Base-by-base conservation (phyloP, 345 rosid genomes). In the Sisymbrium irio region DNA sequence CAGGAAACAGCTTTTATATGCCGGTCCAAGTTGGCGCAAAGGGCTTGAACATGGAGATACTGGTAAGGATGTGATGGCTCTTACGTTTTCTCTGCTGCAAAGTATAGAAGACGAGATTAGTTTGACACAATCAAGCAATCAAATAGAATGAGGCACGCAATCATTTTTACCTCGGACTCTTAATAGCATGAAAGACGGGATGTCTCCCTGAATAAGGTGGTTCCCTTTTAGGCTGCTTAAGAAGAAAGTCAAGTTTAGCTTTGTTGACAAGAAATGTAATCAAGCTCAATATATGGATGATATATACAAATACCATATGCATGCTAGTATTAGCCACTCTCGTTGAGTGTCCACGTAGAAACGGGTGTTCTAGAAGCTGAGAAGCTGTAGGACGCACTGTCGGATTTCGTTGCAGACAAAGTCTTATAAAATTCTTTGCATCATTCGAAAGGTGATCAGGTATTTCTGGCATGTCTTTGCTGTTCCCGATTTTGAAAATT, bases 41-140 rank as follows among this genome's bases (percentile, higher is more conserved):
- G 99, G 99, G 74, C 99, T 95, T 64, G 99, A 85, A 80, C 84
- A 83, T 30, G 97, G 99, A 64, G 99, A 95, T 32, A 87, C 97
- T 0, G 97, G 99, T 76, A 88, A 79, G 3, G 99, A 95, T 0
- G 93, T 79, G 37, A 88, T 92, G 70, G 74, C 81, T 81, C 93
- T 87, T 46, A 64, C 79, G 59, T 83, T 87, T 68, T 88, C 96
- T 81, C 99, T 95, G 81, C 77, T 58, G 73, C 80, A 72, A 65
- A 57, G 19, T 17, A 69, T 36, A 51, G 30, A 53, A 58, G 20
- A 67, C 36, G 6, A 6, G 9, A 33, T 54, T 19, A 50, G 53
- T 73, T 58, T 62, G 56, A 76, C 28, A 59, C 9, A 40, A 39
- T 6, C 58, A 63, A 42, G 45, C n/a, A 17, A 51, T 53, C 9